A percentile compares a stretch with the other conserved stretches of the same genome.
Conservation (phyloP, 257 asterid genomes). For the Thymus mandschuricus region DNA sequence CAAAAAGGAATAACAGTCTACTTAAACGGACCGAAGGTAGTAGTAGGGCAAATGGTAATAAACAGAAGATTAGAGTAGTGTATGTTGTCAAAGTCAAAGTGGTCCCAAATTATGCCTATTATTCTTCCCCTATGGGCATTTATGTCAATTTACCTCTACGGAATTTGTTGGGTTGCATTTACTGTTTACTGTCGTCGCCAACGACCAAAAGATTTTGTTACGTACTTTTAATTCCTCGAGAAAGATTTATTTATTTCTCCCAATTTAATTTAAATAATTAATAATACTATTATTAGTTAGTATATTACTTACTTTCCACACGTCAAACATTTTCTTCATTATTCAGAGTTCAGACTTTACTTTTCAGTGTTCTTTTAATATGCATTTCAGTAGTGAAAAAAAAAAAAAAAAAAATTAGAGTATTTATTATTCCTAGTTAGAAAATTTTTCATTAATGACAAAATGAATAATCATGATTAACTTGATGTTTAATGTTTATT, state of each 20-base stretch:
- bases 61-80: background rate
- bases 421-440: too few species aligned
- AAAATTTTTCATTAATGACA: too few species aligned
- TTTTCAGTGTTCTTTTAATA: background rate
- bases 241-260: background rate
- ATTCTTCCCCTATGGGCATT: background rate
- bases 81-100: conserved; percentile 27
- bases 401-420: too few species aligned
- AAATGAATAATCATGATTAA: too few species aligned
- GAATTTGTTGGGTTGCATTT: background rate
- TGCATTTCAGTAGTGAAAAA: too few species aligned
- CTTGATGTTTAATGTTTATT: too few species aligned
- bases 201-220: conserved; percentile 16
- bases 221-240: conserved; percentile 29
- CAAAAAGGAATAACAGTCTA: too few species aligned
- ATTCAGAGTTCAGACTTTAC: background rate
- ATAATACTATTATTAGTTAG: too few species aligned
- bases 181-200: background rate
- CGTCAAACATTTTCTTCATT: background rate
- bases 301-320: background rate
- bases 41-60: conserved; percentile 9
- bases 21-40: too few species aligned
- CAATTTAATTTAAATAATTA: too few species aligned
- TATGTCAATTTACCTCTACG: background rate
- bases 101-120: background rate